Conservation (phyloP, 495 filamentous ascomycete species). For the Oleoguttula mirabilis region DNA sequence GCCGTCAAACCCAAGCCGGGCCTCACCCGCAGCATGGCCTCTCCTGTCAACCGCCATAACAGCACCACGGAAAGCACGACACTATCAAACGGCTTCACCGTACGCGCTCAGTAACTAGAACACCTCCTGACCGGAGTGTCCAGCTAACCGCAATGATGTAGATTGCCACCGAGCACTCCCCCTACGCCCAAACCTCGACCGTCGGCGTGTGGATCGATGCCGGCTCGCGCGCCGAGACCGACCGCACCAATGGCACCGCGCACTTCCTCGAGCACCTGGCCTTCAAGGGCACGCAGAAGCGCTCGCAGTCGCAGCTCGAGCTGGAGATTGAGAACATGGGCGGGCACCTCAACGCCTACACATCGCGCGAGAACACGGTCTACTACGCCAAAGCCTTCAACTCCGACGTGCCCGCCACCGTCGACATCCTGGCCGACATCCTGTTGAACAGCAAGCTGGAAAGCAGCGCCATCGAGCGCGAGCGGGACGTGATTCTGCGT, state of each 20-base stretch:
- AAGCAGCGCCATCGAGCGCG: conserved; percentile 79
- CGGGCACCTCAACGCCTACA: conserved; percentile 98
- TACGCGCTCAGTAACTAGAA: conserved; percentile 37
- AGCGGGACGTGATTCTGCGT: conserved; percentile 94
- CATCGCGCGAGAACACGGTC: conserved; percentile 98
- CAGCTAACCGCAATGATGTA: conserved; percentile 32
- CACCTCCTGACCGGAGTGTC: background rate
- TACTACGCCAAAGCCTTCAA: conserved; percentile 99
- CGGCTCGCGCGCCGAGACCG: conserved; percentile 94
- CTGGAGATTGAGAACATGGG: conserved; percentile 99
- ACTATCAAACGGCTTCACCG: conserved; percentile 91
- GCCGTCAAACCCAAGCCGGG: conserved; percentile 39
- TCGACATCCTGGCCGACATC: conserved; percentile 97
- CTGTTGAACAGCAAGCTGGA: conserved; percentile 98
- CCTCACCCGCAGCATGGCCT: conserved; percentile 71
- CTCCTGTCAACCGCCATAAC: conserved; percentile 55
- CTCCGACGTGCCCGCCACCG: conserved; percentile 83
- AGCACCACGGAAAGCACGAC: conserved; percentile 88
- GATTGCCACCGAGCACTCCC: conserved; percentile 96
- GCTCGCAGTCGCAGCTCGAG: conserved; percentile 91
- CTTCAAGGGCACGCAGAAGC: conserved; percentile 95
- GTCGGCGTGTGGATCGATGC: conserved; percentile 99
- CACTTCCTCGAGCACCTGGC: conserved; percentile 99
- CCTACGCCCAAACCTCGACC: conserved; percentile 95
- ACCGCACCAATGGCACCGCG: conserved; percentile 95